These are phyloP conservation scores for Karstenula rhodostoma DNA, from an alignment of 2,329 filamentous ascomycete genomes.

Conservation along the genomic window DNA sequence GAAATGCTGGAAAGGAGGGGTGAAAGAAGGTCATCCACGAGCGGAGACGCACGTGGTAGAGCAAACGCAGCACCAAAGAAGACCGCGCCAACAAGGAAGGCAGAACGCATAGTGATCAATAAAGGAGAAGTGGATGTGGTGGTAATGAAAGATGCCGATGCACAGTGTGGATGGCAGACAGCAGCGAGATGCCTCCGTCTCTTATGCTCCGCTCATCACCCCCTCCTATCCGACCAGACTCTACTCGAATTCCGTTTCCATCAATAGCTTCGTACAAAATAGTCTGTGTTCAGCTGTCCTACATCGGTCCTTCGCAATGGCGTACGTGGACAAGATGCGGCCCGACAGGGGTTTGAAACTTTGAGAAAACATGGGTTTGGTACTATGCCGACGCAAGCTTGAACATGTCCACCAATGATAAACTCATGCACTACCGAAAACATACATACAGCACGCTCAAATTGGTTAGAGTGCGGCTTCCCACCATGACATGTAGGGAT, in stretches of 20 bases:
- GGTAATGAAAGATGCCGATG: neutral
- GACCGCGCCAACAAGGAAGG: neutral
- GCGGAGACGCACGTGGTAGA: neutral
- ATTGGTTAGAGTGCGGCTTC: neutral
- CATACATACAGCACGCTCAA: neutral
- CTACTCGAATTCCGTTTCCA: neutral
- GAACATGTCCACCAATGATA: neutral
- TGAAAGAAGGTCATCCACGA: conserved; percentile 5
- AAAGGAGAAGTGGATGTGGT: neutral
- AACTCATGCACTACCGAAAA: neutral
- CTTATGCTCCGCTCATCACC: neutral
- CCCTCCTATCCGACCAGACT: neutral
- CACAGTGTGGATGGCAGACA: neutral
- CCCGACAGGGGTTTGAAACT: neutral
- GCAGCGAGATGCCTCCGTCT: neutral
- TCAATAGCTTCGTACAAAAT: neutral
- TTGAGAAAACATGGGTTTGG: neutral
- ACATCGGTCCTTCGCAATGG: neutral
- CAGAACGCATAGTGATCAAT: neutral
- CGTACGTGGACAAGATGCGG: conserved; percentile 1
- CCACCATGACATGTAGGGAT: conserved; percentile 1
- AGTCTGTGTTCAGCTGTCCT: neutral
- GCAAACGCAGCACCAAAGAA: neutral
- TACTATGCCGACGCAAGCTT: neutral
- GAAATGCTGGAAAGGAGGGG: conserved; percentile 9